Conservation (phyloP, 306 rosid genomes). For the Prosopis cineraria region DNA sequence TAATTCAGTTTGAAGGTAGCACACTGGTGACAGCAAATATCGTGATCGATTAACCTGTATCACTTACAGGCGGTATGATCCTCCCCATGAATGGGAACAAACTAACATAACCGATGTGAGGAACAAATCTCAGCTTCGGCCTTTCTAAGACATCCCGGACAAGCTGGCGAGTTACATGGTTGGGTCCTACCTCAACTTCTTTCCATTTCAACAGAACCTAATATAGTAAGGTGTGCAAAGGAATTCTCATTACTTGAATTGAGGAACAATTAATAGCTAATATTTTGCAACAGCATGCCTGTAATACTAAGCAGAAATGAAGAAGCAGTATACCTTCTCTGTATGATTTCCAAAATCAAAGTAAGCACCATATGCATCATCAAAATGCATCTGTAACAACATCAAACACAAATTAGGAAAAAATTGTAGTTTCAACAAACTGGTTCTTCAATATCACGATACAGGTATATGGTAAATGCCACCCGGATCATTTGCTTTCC, state of each 20-base stretch:
- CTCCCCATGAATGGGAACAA: constrained; percentile 85
- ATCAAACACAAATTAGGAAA: constrained; percentile 43
- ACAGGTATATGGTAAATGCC: constrained; percentile 18
- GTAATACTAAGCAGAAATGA: constrained; percentile 15
- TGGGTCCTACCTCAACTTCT: constrained; percentile 50
- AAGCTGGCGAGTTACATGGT: constrained; percentile 61
- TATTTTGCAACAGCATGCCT: background rate
- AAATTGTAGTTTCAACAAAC: constrained; percentile 10
- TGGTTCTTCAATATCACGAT: constrained; percentile 2
- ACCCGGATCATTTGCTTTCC: constrained; percentile 22
- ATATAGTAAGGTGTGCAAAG: constrained; percentile 29
- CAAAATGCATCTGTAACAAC: constrained; percentile 82
- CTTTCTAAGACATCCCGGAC: constrained; percentile 63
- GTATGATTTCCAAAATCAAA: constrained; percentile 95
- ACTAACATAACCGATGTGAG: constrained; percentile 84
- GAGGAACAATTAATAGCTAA: constrained; percentile 22
- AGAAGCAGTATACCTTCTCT: constrained; percentile 69
- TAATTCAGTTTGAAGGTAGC: constrained; percentile 14
- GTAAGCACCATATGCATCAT: constrained; percentile 69
- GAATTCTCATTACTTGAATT: constrained; percentile 29
- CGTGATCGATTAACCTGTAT: constrained; percentile 5
- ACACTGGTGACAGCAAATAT: constrained; percentile 5
- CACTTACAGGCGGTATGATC: constrained; percentile 87
- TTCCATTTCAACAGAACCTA: constrained; percentile 87
- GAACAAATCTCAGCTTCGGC: constrained; percentile 80